phyloP scores from a whole-genome alignment of 805 yeast genomes.

The Kodamaea laetipori region DNA sequence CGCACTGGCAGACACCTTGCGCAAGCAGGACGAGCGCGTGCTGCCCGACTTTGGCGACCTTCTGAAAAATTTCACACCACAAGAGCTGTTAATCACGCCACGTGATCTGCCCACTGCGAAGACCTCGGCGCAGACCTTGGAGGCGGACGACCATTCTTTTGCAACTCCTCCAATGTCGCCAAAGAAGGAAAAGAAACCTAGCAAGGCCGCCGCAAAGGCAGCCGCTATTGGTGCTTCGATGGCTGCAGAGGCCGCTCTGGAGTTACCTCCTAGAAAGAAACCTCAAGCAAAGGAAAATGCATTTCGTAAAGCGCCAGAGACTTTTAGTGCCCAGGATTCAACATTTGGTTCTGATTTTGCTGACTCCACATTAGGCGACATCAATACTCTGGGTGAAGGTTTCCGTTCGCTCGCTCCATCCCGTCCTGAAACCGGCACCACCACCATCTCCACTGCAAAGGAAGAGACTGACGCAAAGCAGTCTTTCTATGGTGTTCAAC shows the following conservation, averaged over 20 bases:
- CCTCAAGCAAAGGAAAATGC: too few relatives aligned
- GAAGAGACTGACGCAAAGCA: slow-evolving; percentile 5
- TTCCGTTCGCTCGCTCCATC: neutral
- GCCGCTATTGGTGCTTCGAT: too few relatives aligned
- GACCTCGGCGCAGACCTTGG: neutral
- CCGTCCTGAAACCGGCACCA: neutral
- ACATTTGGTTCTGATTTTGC: too few relatives aligned
- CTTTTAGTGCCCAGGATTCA: too few relatives aligned
- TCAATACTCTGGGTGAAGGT: too few relatives aligned
- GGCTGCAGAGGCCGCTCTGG: too few relatives aligned
- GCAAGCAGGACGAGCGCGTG: slow-evolving; percentile 11
- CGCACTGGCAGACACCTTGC: slow-evolving; percentile 1
- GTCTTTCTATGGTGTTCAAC: slow-evolving; percentile 10
- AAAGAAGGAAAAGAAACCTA: slow-evolving; percentile 2
- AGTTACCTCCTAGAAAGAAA: too few relatives aligned
- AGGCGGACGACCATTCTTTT: neutral
- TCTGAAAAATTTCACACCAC: neutral
- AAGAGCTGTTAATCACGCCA: slow-evolving; percentile 5
- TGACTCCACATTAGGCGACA: too few relatives aligned
- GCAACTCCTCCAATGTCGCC: slow-evolving; percentile 5
- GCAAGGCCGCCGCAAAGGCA: too few relatives aligned
- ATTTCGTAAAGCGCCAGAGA: too few relatives aligned
- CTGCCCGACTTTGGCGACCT: slow-evolving; percentile 11
- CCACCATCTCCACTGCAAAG: slow-evolving; percentile 1
- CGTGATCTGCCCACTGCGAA: slow-evolving; percentile 2